Evolutionary conservation across 257 asterid species (phyloP).

Genomic region (Solanum habrochaites): DNA sequence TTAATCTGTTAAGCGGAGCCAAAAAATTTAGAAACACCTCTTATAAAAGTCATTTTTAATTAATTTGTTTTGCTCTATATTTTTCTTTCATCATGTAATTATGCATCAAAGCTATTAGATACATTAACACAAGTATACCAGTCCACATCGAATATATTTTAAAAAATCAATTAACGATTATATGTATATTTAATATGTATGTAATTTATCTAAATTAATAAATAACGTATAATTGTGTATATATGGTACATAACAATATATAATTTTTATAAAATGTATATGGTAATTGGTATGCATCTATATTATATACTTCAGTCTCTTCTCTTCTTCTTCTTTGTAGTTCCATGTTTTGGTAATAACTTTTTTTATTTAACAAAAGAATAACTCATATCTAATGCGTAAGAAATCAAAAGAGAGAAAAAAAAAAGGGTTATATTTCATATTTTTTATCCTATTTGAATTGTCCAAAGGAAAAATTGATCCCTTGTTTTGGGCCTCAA

Average conservation of each 20-base stretch:
- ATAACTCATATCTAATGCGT: neutral
- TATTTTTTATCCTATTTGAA: no score
- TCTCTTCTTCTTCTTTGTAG: neutral
- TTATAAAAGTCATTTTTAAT: no score
- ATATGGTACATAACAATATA: no score
- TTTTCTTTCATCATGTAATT: neutral
- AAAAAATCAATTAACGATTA: neutral
- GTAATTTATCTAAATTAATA: neutral
- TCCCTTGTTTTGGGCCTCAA: neutral
- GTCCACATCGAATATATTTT: neutral
- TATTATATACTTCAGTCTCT: neutral
- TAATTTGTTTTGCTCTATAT: neutral
- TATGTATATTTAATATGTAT: neutral
- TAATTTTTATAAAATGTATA: no score
- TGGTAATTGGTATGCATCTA: neutral
- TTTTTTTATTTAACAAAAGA: neutral
- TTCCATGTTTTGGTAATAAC: no score
- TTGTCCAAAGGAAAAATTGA: neutral
- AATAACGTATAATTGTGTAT: neutral
- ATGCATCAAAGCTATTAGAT: neutral
- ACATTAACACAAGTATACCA: neutral
- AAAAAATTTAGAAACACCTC: no score
- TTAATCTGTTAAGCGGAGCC: neutral
- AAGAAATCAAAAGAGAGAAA: neutral
- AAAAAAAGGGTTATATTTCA: no score